Base-by-base conservation (phyloP, 2,329 filamentous ascomycete genomes). In the Trichophyton mentagrophytes region DNA sequence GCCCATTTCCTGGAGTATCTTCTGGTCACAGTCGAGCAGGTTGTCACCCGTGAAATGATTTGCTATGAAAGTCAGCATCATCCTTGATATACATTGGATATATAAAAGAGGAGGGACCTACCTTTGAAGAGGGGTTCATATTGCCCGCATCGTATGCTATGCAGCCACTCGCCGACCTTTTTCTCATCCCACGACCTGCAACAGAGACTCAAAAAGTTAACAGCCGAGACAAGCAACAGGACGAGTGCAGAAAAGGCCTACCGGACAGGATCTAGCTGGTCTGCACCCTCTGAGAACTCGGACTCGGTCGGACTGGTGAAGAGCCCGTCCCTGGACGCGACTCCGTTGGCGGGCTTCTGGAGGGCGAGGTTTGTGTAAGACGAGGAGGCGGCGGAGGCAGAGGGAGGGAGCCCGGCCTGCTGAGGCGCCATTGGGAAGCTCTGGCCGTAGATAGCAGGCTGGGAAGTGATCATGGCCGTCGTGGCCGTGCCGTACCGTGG, bases 21-120 rank as follows among this genome's bases (percentile, higher is more conserved):
- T 87, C 78, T 96, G 95, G 74, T 99, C 93, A 80, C 96, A 92
- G 76, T 99, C 93, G 67, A 99, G 81, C 51, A 99, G 79, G 71
- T 95, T 96, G 76, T 96, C 90, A 69, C 93, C 93, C 71, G 93
- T 99, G 78, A 99, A 96, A 74, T 97, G 89, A 73, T 99, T 96
- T 71, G 85, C 81, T 83, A 63, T 27, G 40, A 9, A 22, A n/a
- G 20, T n/a, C 49, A 36, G 22, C 58, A 9, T 13, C 7, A 46
- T 22, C 30, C 27, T 38, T 38, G 33, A 38, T 38, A 38, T 27
- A 62, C 49, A 36, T 42, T 55, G 1, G 3, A 20, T 8, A 36
- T 7, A 30, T 33, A 22, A 38, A 17, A 25, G 13, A 36, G 17
- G 33, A 25, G 13, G 36, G 17, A 65, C 65, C 59, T 74, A 82